These are phyloP conservation scores for Populus hybrid DNA, from an alignment of 441 rosid species.

Conservation along the genomic window DNA sequence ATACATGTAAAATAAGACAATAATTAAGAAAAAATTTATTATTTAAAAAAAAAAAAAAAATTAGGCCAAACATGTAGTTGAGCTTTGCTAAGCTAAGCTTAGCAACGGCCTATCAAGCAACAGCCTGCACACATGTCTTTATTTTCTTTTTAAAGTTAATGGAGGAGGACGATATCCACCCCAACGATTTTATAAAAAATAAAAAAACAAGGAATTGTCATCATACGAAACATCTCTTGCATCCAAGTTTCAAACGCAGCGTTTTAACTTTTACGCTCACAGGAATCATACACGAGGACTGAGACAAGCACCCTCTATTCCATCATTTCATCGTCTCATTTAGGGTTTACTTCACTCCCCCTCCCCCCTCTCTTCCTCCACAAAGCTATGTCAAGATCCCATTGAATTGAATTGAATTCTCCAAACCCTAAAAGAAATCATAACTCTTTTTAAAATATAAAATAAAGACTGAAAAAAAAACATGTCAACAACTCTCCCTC, in stretches of 20 bases:
- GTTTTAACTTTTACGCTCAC: background rate
- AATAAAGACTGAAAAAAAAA: background rate
- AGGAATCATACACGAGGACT: background rate
- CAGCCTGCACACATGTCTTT: too few relatives aligned
- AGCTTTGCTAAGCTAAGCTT: too few relatives aligned
- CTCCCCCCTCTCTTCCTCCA: background rate
- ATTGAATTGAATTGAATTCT: background rate
- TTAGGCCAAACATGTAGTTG: too few relatives aligned
- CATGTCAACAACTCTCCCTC: slow-evolving; percentile 23
- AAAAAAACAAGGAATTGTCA: too few relatives aligned
- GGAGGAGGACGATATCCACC: too few relatives aligned
- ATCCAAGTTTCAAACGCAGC: background rate
- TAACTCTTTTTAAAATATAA: background rate
- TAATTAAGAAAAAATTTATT: too few relatives aligned
- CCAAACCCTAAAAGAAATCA: background rate
- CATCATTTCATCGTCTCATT: background rate
- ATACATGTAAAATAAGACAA: too few relatives aligned
- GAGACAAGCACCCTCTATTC: background rate
- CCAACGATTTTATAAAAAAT: too few relatives aligned
- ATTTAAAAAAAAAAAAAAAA: too few relatives aligned
- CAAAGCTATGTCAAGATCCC: background rate
- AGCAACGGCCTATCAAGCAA: too few relatives aligned
- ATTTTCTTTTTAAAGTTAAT: too few relatives aligned
- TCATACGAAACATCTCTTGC: too few relatives aligned
- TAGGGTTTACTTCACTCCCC: background rate